phyloP scores from a whole-genome alignment of 2,329 filamentous ascomycete genomes.

The Aspergillus arachidicola region DNA sequence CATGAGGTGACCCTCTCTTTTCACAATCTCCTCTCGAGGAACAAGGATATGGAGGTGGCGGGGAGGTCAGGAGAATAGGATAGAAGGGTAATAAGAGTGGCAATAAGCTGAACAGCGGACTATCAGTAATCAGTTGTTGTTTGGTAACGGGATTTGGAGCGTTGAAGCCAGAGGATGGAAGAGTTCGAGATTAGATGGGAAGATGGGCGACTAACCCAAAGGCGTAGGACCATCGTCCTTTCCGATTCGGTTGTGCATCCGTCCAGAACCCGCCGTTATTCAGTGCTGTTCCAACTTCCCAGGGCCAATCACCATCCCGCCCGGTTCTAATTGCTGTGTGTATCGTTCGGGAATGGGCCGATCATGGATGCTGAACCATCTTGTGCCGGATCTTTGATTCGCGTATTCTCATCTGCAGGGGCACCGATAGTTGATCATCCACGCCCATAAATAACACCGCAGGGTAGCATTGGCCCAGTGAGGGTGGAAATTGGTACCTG shows the following conservation, averaged over 20 bases:
- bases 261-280: background rate
- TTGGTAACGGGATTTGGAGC: background rate
- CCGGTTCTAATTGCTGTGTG: no score
- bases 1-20: background rate
- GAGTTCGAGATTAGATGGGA: background rate
- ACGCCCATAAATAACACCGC: no score
- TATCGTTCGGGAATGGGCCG: background rate
- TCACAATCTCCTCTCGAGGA: background rate
- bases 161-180: background rate
- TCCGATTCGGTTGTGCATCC: background rate
- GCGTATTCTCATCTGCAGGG: no score
- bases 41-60: background rate
- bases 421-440: no score
- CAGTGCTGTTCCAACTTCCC: background rate
- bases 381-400: no score
- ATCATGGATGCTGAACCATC: background rate
- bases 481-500: background rate
- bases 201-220: background rate
- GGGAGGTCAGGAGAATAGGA: background rate
- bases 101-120: background rate
- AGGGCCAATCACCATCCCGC: no score
- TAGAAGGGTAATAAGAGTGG: background rate
- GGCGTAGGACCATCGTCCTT: background rate
- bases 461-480: no score
- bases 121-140: background rate